These are phyloP conservation scores for Boletus vermiculosoides DNA, from an alignment of 768 basidiomycete species.

Conservation along the genomic window DNA sequence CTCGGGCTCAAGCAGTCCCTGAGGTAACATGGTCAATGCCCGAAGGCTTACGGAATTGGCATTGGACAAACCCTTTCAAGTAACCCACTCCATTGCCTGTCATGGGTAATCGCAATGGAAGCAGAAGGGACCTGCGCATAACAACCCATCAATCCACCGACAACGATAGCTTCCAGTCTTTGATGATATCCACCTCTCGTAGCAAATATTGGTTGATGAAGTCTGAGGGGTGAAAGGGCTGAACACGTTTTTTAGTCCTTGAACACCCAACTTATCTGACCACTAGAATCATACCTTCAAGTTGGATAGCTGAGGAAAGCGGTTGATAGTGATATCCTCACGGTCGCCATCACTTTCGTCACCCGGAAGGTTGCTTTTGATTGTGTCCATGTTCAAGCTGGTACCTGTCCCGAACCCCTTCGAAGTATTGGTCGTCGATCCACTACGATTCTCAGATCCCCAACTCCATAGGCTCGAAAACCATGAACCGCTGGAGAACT, in stretches of 20 bases:
- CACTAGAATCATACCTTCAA: neutral
- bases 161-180: neutral
- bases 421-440: neutral
- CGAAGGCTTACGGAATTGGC: too few relatives aligned
- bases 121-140: constrained; percentile 7
- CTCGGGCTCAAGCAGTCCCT: constrained; percentile 1
- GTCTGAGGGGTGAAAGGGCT: constrained; percentile 15
- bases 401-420: neutral
- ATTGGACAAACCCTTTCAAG: constrained; percentile 1
- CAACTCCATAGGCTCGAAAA: neutral
- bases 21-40: neutral
- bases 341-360: neutral
- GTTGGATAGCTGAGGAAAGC: constrained; percentile 3
- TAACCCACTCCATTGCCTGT: constrained; percentile 9
- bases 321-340: neutral
- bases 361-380: neutral
- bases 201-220: constrained; percentile 9
- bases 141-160: neutral
- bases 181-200: neutral
- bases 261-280: neutral
- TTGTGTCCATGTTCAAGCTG: neutral
- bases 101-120: constrained; percentile 8
- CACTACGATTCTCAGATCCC: neutral
- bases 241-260: neutral
- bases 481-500: neutral